Base-by-base conservation (phyloP, 768 basidiomycete genomes). In the Boletus rex-veris region DNA sequence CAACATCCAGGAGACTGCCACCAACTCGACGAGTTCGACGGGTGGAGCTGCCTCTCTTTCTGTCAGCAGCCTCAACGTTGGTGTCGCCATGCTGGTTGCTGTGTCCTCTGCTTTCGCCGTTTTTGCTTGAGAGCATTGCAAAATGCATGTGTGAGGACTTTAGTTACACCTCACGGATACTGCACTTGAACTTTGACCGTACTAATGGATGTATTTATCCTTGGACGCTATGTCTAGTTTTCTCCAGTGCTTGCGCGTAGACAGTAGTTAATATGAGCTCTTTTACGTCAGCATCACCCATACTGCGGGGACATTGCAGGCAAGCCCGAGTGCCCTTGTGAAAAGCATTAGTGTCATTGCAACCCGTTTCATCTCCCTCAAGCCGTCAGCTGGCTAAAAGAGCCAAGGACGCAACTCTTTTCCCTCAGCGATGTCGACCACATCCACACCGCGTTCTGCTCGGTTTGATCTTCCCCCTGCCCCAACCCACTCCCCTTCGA, bases 401-500 rank as follows among this genome's bases (percentile, higher is more conserved):
- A n/a, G 48, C 19, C 10, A 36, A 38, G 19, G 10, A 19, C 38
- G 11, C n/a, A 11, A 14, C 30, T 19, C 30, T 36, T 53, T 53
- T 3, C 14, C 11, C 10, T 48, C 50, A 58, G n/a, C 35, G 18
- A 72, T 70, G 68, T 70, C 70, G 18, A 35, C 69, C 14, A 56
- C 62, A 3, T 57, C 62, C 24, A 71, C 68, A 40, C 70, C 68
- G 6, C 68, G 50, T 46, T 46, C 70, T 7, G 44, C 66, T 26
- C 66, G 69, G 45, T 65, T 78, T 42, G 73, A 80, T 62, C 62
- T 74, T 18, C 77, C 80, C 10, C 44, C 66, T 24, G 68, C 69
- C 24, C 69, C 70, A 38, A 12, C 55, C 0, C 16, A 42, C 55
- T 51, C 70, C 41, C 45, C 19, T 33, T 52, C 65, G 5, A 37